Percentiles rank a stretch among this genome's conserved stretches.
These are phyloP conservation scores for Nemania serpens DNA, from an alignment of 2,329 filamentous ascomycete genomes.

Conservation along the genomic window DNA sequence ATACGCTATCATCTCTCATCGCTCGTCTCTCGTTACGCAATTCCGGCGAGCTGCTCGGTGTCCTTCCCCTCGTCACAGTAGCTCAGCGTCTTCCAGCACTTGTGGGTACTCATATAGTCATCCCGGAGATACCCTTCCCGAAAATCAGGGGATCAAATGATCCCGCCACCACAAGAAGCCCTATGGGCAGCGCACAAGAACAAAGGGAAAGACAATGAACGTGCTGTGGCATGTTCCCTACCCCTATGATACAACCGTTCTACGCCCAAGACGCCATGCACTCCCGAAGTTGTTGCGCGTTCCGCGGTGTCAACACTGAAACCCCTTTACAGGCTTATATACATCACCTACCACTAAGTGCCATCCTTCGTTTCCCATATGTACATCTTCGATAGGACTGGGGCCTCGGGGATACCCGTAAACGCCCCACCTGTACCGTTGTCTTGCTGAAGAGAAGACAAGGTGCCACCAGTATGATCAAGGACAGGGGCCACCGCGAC, in stretches of 20 bases:
- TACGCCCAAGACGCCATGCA: constrained; percentile 27
- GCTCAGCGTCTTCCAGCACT: neutral
- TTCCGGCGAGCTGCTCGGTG: neutral
- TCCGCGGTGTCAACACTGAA: constrained; percentile 3
- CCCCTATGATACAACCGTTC: constrained; percentile 34
- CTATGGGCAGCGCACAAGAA: constrained; percentile 9
- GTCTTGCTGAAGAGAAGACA: constrained; percentile 18
- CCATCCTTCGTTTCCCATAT: constrained; percentile 11
- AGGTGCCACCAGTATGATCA: constrained; percentile 26
- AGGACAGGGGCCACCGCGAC: constrained; percentile 58
- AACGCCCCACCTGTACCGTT: constrained; percentile 1
- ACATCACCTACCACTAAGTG: constrained; percentile 7
- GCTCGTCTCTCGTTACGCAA: constrained; percentile 22
- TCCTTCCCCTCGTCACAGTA: constrained; percentile 3
- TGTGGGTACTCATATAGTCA: neutral
- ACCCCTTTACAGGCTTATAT: constrained; percentile 11
- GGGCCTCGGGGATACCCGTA: constrained; percentile 7
- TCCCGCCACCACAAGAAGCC: neutral
- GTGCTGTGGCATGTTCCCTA: constrained; percentile 17
- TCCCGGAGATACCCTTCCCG: neutral
- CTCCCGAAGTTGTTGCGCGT: constrained; percentile 7
- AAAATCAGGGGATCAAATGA: neutral
- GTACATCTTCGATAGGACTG: constrained; percentile 25
- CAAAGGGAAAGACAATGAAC: constrained; percentile 4
- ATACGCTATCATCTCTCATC: constrained; percentile 18